Conservation (phyloP, 31 red algal genomes). For the Endocladia muricata region DNA sequence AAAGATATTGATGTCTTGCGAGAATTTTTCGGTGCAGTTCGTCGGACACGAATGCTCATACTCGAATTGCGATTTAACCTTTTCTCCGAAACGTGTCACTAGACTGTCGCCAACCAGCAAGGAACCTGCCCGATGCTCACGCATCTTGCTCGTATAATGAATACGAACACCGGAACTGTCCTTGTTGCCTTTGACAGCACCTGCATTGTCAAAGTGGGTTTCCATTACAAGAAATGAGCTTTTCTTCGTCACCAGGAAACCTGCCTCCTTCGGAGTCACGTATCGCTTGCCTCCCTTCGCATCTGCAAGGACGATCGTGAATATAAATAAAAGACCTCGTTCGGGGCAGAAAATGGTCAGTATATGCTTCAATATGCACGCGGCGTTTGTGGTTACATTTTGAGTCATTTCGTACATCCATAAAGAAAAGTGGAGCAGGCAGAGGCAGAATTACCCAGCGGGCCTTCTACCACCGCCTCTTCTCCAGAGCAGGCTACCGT, state of each 20-base stretch:
- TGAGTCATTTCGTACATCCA: slow-evolving; percentile 53
- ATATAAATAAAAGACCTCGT: not conserved
- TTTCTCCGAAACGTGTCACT: slow-evolving; percentile 4
- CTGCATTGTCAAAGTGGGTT: slow-evolving; percentile 47
- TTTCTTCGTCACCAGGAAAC: slow-evolving; percentile 13
- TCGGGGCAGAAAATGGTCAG: too few relatives aligned
- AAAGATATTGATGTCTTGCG: slow-evolving; percentile 19
- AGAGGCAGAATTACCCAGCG: slow-evolving; percentile 16
- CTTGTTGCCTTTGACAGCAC: not conserved
- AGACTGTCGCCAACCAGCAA: slow-evolving; percentile 38
- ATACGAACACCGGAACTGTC: slow-evolving; percentile 40
- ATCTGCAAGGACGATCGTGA: slow-evolving; percentile 7
- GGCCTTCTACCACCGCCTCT: not conserved
- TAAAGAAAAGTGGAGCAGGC: slow-evolving; percentile 41
- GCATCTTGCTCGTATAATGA: slow-evolving; percentile 24
- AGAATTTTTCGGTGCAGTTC: slow-evolving; percentile 29
- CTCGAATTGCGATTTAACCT: slow-evolving; percentile 14
- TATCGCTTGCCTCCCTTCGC: slow-evolving; percentile 27
- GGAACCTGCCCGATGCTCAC: slow-evolving; percentile 30
- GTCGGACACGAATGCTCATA: slow-evolving; percentile 56
- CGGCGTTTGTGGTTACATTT: too few relatives aligned
- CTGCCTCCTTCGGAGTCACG: slow-evolving; percentile 28
- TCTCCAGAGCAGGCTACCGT: slow-evolving; percentile 23
- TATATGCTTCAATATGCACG: too few relatives aligned
- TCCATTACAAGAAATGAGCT: slow-evolving; percentile 32